These are phyloP conservation scores for Venturia nashicola DNA, from an alignment of 2,329 filamentous ascomycete species.

Conservation along the genomic window DNA sequence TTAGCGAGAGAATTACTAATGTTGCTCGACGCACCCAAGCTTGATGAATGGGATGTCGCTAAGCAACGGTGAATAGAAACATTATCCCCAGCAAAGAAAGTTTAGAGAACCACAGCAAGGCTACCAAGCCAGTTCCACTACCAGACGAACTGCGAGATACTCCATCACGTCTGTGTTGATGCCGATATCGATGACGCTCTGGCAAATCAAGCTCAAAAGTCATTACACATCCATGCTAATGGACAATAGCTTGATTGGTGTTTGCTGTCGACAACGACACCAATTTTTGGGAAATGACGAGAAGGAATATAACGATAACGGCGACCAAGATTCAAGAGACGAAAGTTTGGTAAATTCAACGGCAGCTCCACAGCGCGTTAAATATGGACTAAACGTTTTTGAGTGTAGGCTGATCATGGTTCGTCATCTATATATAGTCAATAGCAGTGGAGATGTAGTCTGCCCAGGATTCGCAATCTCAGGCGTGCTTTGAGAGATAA, in stretches of 20 bases:
- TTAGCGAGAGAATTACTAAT: background rate
- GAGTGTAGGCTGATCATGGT: background rate
- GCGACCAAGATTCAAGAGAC: background rate
- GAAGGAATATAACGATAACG: background rate
- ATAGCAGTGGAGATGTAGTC: background rate
- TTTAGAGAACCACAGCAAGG: background rate
- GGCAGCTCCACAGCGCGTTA: background rate
- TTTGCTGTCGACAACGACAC: background rate
- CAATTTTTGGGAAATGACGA: background rate
- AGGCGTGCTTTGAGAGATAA: background rate
- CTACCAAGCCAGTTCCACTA: background rate
- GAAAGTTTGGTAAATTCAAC: background rate
- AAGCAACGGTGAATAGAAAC: background rate
- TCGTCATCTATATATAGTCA: background rate
- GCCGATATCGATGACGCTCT: background rate
- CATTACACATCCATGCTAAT: background rate
- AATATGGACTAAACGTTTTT: background rate
- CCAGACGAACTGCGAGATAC: background rate
- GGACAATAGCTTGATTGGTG: too few species aligned
- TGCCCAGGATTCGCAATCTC: background rate
- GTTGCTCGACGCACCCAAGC: background rate
- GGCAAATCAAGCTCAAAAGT: background rate
- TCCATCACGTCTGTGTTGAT: background rate
- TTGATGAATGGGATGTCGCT: background rate
- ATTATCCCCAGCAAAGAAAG: background rate